These are phyloP conservation scores for Fraxinus latifolia DNA, from an alignment of 305 asterid species.

Conservation along the genomic window DNA sequence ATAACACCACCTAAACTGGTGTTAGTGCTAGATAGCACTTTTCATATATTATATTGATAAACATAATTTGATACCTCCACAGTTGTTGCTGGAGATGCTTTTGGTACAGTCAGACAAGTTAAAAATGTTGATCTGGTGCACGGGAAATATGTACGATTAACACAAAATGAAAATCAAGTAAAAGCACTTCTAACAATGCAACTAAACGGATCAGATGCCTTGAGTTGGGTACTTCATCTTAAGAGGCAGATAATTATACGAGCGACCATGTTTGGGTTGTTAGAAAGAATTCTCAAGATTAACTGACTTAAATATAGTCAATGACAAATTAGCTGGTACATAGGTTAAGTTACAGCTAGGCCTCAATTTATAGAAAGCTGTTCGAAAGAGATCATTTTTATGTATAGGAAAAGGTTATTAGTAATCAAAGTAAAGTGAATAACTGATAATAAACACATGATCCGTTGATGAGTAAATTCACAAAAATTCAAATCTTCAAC, in stretches of 20 bases:
- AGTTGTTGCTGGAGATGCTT: slow-evolving; percentile 61
- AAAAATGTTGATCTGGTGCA: slow-evolving; percentile 52
- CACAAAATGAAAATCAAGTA: slow-evolving; percentile 22
- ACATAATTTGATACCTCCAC: slow-evolving; percentile 60
- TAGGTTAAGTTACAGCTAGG: not conserved
- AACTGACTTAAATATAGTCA: not conserved
- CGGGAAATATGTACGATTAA: slow-evolving; percentile 19
- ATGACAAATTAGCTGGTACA: not conserved
- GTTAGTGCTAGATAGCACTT: not conserved
- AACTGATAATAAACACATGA: not conserved
- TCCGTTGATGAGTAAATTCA: slow-evolving; percentile 3
- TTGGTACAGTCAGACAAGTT: slow-evolving; percentile 41
- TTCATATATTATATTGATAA: slow-evolving; percentile 2
- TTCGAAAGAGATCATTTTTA: not conserved
- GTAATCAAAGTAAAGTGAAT: not conserved
- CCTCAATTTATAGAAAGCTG: not conserved
- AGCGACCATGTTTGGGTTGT: not conserved
- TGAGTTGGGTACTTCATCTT: not conserved
- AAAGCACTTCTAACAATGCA: not conserved
- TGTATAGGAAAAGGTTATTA: not conserved
- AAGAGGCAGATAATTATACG: not conserved
- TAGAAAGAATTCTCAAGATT: not conserved
- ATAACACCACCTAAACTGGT: not conserved
- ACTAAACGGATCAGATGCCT: slow-evolving; percentile 8
- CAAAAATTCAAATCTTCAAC: slow-evolving; percentile 5